Evolutionary conservation across 305 asterid genomes (phyloP), one percentile per base, ranked within the genome.

Genomic region (Rubia tinctorum): DNA sequence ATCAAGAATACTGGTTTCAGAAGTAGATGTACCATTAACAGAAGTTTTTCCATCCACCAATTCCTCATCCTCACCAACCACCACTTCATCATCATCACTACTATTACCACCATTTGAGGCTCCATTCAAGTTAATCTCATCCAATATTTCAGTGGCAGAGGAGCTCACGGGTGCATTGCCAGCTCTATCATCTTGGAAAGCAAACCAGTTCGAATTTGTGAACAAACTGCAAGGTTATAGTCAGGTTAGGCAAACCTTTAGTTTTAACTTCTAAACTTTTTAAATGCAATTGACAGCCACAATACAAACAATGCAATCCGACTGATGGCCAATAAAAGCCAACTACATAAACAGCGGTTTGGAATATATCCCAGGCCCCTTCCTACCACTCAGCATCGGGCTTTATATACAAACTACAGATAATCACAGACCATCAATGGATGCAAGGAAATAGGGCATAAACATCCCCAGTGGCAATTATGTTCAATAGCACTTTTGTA

Each of bases 161-260:
- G 86, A 75, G 72, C 74, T 86, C 73, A 77, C 78, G 47, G 89
- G 81, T 49, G 78, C 80, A 75, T 80, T 85, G 59, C 82, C 92
- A 68, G 43, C 74, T 80, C 83, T 81, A 62, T 87, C 97, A 49
- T 95, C 99, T 88, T 92, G 93, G 83, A 92, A 95, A 4, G 97
- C 93, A 82, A 95, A 95, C 99, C 99, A 95, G 84, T 95, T 91
- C 81, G 98, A 92, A 79, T 92, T 92, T 69, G 99, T 92, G 88
- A 95, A 92, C 90, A 95, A 84, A 73, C 96, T 92, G 93, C 86
- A 73, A 87, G 34, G 43, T n/a, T 17, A 65, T 22, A 17, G 23
- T 23, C 34, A 1, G 3, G 6, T 44, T 60, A 14, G 53, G 56
- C 71, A 51, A 5, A 15, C 42, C 7, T 4, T 8, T 8, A 66